Evolutionary conservation across 805 yeast genomes (phyloP), one percentile per base, ranked within the genome.

Genomic region (Ogataea ganodermae): DNA sequence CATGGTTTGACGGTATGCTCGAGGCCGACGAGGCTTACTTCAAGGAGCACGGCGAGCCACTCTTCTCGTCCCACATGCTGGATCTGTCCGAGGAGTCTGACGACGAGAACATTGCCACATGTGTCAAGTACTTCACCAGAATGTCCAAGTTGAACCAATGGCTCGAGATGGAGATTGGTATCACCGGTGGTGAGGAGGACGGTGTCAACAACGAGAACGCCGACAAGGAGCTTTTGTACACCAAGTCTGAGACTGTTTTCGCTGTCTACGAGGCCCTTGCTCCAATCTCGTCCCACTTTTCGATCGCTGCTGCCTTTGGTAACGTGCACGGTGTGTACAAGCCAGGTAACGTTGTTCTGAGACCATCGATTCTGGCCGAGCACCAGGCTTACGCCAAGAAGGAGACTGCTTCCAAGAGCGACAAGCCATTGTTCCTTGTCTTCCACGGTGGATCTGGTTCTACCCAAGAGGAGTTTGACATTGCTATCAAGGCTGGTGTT

Each of bases 401-500:
- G 71, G 73, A 86, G 71, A 59, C 76, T 53, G 78, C 79, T 56
- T 65, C 84, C 56, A 59, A 70, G 49, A 66, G 74, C 55, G 68
- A 66, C 52, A 68, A 73, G 59, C 98, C 99, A 71, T 79, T 94
- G 69, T 94, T 83, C 87, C 82, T 94, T 63, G 99, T 94, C 61
- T 94, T 94, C 97, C 99, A 94, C 83, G 99, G 99, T 79, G 99
- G 99, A 75, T 94, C 99, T 56, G 99, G 99, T 75, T 94, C 99
- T 47, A 67, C 94, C 59, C 95, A 86, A 75, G 72, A 75, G 58
- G 99, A 94, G 78, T 94, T 87, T 74, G 86, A 87, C 77, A 82
- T 83, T 60, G 99, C 90, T 70, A 94, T 94, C 75, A 72, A 70
- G 70, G 78, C 81, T 76, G 99, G 99, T 81, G 97, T 91, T 63